Base-by-base conservation (phyloP, 345 rosid genomes). In the Eucalyptus tenuipes region DNA sequence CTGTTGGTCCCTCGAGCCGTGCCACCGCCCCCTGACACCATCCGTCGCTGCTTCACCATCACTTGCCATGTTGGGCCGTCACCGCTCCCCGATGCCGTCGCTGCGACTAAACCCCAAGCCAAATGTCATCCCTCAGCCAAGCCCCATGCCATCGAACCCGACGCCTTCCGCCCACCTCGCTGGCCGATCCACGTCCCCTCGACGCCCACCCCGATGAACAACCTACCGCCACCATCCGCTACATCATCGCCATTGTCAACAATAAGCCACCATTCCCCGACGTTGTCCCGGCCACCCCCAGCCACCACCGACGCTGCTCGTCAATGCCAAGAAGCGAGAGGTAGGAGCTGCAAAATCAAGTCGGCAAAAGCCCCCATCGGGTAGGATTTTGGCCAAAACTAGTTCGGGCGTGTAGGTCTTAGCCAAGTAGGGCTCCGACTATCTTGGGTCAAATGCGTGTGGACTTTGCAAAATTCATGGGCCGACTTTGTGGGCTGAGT, bases 201-300 rank as follows among this genome's bases (percentile, higher is more conserved):
- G 2, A 49, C 2, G 2, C 15, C 6, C 2, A 0, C 49, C 6
- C 1, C 13, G 0, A 15, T 49, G 49, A 49, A 49, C 49, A 49
- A 49, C 49, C 0, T 49, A 0, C 1, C 13, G 13, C 1, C 2
- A 6, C 1, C 15, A 0, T 49, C 6, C 15, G 1, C 6, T 13
- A 0, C 2, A 0, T 49, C 1, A 0, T 1, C 6, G 2, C 49
- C 49, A 13, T 2, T 6, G 0, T 49, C 15, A 49, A 49, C 49
- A 48, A 48, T 5, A 48, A 13, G 49, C 49, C 6, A 6, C 15
- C 1, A 0, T 6, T 49, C 49, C 49, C 6, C 0, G 15, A 49
- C 6, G 0, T 1, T 0, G 6, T 49, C 49, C 2, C 15, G 13
- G 6, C 49, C 15, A 49, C 15, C 49, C 49, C 49, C 1, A 13